Percentiles rank a stretch among this genome's conserved stretches.
These are phyloP conservation scores for Monosporascus sp. DNA, from an alignment of 2,329 filamentous ascomycete species.

Conservation along the genomic window DNA sequence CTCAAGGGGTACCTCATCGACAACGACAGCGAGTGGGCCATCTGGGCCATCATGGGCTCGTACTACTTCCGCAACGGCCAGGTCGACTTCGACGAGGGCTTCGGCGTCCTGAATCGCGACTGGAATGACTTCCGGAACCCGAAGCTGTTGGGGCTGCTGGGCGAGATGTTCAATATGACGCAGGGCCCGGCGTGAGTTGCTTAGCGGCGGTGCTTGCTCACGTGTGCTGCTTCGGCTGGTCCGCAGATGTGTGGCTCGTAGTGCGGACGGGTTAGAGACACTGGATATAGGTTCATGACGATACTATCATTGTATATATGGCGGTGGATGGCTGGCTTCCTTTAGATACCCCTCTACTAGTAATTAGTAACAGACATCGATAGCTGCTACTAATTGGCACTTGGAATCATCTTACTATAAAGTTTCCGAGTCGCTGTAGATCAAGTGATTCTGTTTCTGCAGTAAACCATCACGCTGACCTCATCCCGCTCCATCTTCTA, in stretches of 20 bases:
- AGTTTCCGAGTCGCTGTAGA: no score
- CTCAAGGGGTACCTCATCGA: conserved; percentile 45
- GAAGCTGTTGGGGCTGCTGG: conserved; percentile 27
- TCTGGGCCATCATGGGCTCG: conserved; percentile 54
- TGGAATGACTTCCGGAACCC: conserved; percentile 37
- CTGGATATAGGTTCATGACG: no score
- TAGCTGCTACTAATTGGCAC: no score
- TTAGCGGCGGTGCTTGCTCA: no score
- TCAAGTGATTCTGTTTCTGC: no score
- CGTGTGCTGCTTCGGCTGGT: no score
- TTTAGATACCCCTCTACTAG: background rate
- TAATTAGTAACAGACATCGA: background rate
- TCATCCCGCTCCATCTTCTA: no score
- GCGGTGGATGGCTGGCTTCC: background rate
- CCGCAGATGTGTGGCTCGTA: no score
- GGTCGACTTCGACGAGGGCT: conserved; percentile 48
- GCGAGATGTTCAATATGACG: conserved; percentile 34
- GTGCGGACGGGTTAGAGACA: no score
- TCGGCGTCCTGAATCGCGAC: conserved; percentile 41
- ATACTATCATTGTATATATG: background rate
- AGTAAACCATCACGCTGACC: no score
- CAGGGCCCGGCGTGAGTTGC: conserved; percentile 30
- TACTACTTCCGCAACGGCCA: conserved; percentile 51
- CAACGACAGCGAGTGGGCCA: conserved; percentile 55
- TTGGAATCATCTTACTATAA: no score